These are phyloP conservation scores for Phytophthora podocarpi DNA, from an alignment of 352 stramenopile species.

Conservation along the genomic window DNA sequence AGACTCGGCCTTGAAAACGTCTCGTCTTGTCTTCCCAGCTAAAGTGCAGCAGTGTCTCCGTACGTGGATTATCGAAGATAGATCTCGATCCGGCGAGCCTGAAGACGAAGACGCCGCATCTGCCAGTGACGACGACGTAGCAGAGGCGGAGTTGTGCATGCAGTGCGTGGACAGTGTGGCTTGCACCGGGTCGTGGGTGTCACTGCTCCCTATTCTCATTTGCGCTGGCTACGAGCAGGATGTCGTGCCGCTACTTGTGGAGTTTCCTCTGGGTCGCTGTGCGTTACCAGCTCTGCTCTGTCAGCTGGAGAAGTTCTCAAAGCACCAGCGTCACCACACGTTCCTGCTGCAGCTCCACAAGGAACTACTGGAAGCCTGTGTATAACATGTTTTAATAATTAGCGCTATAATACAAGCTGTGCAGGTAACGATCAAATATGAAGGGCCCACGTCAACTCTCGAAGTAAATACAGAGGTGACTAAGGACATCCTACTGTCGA, in stretches of 20 bases:
- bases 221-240: slow-evolving; percentile 27
- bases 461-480: too few relatives aligned
- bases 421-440: too few relatives aligned
- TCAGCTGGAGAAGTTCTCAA: slow-evolving; percentile 21
- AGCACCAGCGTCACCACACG: neutral
- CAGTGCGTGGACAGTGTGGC: slow-evolving; percentile 8
- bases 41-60: slow-evolving; percentile 7
- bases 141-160: slow-evolving; percentile 22
- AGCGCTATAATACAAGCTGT: too few relatives aligned
- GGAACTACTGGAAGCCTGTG: slow-evolving; percentile 17
- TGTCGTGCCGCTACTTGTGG: slow-evolving; percentile 21
- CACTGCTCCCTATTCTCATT: slow-evolving; percentile 18
- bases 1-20: neutral
- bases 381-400: too few relatives aligned
- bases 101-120: slow-evolving; percentile 3
- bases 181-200: neutral
- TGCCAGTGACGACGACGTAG: too few relatives aligned
- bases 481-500: too few relatives aligned
- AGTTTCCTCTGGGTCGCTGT: slow-evolving; percentile 1
- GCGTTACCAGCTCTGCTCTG: neutral
- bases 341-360: slow-evolving; percentile 18
- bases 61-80: neutral
- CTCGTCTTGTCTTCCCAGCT: neutral
- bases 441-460: too few relatives aligned
- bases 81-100: neutral